Percentiles rank a stretch among this genome's conserved stretches.
These are phyloP conservation scores for Rickenella mellea DNA, from an alignment of 768 basidiomycete genomes.

Conservation along the genomic window DNA sequence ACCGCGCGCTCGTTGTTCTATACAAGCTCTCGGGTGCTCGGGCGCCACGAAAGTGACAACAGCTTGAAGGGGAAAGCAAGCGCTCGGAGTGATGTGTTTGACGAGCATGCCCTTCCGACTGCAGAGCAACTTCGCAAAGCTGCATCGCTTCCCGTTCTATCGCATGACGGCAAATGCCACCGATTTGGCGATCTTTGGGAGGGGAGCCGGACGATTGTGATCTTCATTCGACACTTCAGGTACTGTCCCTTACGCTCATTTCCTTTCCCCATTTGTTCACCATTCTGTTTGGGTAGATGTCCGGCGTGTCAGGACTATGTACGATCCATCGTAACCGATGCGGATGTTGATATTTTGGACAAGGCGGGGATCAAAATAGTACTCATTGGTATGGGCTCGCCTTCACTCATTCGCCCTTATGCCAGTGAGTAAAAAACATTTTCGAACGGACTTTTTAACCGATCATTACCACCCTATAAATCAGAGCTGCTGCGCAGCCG, in stretches of 20 bases:
- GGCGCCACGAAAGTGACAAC: too few relatives aligned
- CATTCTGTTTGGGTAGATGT: conserved; percentile 40
- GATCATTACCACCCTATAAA: not conserved
- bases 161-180: conserved; percentile 56
- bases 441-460: not conserved
- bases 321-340: conserved; percentile 45
- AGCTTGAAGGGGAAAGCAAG: too few relatives aligned
- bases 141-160: conserved; percentile 51
- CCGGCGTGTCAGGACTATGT: conserved; percentile 85
- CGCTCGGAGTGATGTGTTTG: too few relatives aligned
- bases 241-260: conserved; percentile 13
- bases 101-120: conserved; percentile 44
- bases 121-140: conserved; percentile 49
- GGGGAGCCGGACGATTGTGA: conserved; percentile 50
- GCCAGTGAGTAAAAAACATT: conserved; percentile 35
- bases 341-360: conserved; percentile 37
- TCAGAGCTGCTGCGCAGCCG: conserved; percentile 61
- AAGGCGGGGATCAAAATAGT: conserved; percentile 49
- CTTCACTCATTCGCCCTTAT: conserved; percentile 69
- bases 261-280: conserved; percentile 1
- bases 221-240: conserved; percentile 89
- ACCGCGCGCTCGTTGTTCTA: too few relatives aligned
- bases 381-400: conserved; percentile 72
- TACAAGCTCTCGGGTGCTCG: too few relatives aligned
- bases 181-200: conserved; percentile 62